Percentiles rank a stretch among this genome's conserved stretches.
These are phyloP conservation scores for Thelephora terrestris DNA, from an alignment of 1,284 basidiomycete genomes.

Conservation along the genomic window DNA sequence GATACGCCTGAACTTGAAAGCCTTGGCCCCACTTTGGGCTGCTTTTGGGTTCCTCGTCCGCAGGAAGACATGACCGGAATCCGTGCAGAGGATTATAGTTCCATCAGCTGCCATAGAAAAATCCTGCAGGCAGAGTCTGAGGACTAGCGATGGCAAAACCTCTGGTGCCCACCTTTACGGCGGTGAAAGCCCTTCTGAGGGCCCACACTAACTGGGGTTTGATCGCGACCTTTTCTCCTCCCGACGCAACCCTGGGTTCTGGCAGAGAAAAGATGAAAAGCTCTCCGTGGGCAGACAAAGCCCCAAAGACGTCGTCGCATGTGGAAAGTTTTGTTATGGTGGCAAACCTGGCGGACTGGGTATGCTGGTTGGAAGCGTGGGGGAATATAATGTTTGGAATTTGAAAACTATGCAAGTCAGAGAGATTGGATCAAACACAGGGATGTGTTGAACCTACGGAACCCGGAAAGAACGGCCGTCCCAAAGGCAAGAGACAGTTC, in stretches of 20 bases:
- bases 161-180: slow-evolving; percentile 47
- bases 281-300: slow-evolving; percentile 83
- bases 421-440: slow-evolving; percentile 12
- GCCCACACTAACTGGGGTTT: slow-evolving; percentile 92
- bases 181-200: slow-evolving; percentile 77
- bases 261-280: slow-evolving; percentile 69
- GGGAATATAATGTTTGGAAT: slow-evolving; percentile 60
- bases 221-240: slow-evolving; percentile 27
- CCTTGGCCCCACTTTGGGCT: slow-evolving; percentile 34
- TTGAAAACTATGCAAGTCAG: slow-evolving; percentile 44
- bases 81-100: slow-evolving; percentile 85
- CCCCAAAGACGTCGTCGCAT: slow-evolving; percentile 78
- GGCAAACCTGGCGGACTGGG: slow-evolving; percentile 59
- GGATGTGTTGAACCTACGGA: slow-evolving; percentile 31
- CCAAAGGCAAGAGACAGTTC: slow-evolving; percentile 79
- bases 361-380: slow-evolving; percentile 71
- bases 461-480: slow-evolving; percentile 72
- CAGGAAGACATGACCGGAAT: slow-evolving; percentile 90
- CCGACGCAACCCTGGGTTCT: slow-evolving; percentile 19
- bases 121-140: slow-evolving; percentile 38
- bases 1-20: slow-evolving; percentile 77
- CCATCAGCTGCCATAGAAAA: slow-evolving; percentile 87
- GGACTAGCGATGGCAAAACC: background rate
- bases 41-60: slow-evolving; percentile 51
- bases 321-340: slow-evolving; percentile 76